Evolutionary conservation across 345 rosid species (phyloP), one percentile per base, ranked within the genome.

Genomic region (Limnanthes douglasii): DNA sequence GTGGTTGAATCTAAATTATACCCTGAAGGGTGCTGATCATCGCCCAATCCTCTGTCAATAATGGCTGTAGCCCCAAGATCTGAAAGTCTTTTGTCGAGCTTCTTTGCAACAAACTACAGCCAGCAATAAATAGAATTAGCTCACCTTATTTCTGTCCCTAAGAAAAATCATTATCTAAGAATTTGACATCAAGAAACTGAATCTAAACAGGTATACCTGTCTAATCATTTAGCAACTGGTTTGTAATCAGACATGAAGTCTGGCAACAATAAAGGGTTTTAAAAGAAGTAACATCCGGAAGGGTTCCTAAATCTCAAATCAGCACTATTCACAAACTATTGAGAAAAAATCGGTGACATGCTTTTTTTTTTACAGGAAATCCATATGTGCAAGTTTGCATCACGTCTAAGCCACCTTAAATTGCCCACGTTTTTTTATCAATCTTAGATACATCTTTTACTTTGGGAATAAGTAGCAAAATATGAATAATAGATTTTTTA

Each of bases 1-100:
- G 3, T 19, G 4, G 15, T 31, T 46, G n/a, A 39, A 54, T 41
- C 34, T 42, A 47, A 35, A 59, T 24, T 66, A 48, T 90, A 90
- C 98, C 98, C 95, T 60, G 95, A 79, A 57, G 84, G 92, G 54
- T 84, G 94, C 50, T 90, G 94, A 53, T 90, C 95, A 62, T 90
- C 92, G 34, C 98, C 98, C 45, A 90, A 66, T 48, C 98, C 86
- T 61, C 68, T 74, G 41, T 74, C 94, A 61, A 80, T 27, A 53
- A 84, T 48, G 45, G 69, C 27, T 21, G 38, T 56, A 11, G 79
- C 95, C 34, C 95, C 98, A 42, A 90, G 92, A 66, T 74, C 82
- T 8, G 59, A 60, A 46, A 90, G 76, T 42, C 98, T 84, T 54
- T 71, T 79, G 59, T 84, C 94, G 50, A 90, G 75, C 65, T 66